These are phyloP conservation scores for Oryza meridionalis DNA, from an alignment of 176 grass and related monocot genomes.

Conservation along the genomic window DNA sequence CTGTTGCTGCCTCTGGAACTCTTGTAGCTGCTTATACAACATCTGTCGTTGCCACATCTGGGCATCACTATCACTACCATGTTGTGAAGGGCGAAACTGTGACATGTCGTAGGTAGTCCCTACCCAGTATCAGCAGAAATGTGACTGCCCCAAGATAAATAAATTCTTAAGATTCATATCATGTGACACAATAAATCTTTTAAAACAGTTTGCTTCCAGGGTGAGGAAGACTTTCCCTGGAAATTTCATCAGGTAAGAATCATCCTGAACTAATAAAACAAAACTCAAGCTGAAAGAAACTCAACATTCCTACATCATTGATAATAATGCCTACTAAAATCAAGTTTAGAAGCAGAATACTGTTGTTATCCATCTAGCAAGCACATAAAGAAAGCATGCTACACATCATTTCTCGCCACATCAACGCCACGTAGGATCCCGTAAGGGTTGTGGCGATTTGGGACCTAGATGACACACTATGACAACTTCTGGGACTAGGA, in stretches of 20 bases:
- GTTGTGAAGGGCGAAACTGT: slow-evolving; percentile 23
- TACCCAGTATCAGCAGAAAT: slow-evolving; percentile 12
- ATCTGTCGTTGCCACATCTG: slow-evolving; percentile 55
- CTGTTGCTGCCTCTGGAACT: slow-evolving; percentile 55
- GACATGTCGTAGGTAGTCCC: slow-evolving; percentile 35
- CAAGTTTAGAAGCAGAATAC: not conserved
- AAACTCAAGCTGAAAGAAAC: not conserved
- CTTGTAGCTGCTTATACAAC: slow-evolving; percentile 45
- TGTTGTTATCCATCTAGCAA: not conserved
- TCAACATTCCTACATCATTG: not conserved
- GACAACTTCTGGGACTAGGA: too few species aligned
- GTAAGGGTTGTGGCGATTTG: too few species aligned
- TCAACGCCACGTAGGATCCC: too few species aligned
- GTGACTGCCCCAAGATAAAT: not conserved
- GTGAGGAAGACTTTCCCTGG: not conserved
- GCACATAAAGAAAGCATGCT: not conserved
- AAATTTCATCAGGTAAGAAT: slow-evolving; percentile 3
- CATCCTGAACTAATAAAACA: not conserved
- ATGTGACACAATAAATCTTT: not conserved
- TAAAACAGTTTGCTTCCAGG: slow-evolving; percentile 4
- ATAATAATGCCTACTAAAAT: slow-evolving; percentile 19
- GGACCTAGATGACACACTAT: too few species aligned
- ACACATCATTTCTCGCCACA: not conserved
- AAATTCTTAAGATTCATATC: slow-evolving; percentile 5
- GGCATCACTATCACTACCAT: slow-evolving; percentile 30